These are phyloP conservation scores for Nigrospora oryzae DNA, from an alignment of 2,329 filamentous ascomycete genomes.

Conservation along the genomic window DNA sequence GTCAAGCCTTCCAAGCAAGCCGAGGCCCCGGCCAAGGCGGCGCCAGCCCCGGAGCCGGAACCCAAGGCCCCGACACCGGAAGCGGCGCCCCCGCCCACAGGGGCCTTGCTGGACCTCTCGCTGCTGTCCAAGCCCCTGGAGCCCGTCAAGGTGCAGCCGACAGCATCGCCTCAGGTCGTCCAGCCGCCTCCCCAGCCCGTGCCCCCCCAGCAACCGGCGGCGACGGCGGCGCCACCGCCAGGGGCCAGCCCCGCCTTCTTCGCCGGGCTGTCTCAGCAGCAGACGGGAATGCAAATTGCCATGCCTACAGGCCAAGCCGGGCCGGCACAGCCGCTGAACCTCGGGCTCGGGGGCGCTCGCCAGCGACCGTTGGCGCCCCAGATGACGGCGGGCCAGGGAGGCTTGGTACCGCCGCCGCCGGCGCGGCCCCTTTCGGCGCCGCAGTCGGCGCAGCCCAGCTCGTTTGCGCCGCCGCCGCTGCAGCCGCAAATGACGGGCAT, in stretches of 20 bases:
- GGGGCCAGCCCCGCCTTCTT: constrained; percentile 55
- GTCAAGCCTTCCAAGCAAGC: constrained; percentile 70
- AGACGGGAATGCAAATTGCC: constrained; percentile 28
- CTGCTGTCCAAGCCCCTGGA: constrained; percentile 44
- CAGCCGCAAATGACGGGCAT: constrained; percentile 82
- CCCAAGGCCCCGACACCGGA: constrained; percentile 19
- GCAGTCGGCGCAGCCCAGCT: constrained; percentile 66
- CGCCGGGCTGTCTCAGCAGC: constrained; percentile 36
- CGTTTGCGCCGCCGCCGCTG: constrained; percentile 65
- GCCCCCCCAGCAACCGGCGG: constrained; percentile 20
- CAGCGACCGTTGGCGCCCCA: constrained; percentile 67
- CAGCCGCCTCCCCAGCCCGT: constrained; percentile 23
- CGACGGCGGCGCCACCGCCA: constrained; percentile 33
- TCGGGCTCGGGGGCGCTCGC: constrained; percentile 37
- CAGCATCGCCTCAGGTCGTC: constrained; percentile 19
- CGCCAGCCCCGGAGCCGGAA: constrained; percentile 52
- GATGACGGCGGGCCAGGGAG: constrained; percentile 46
- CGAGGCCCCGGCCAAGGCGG: constrained; percentile 31
- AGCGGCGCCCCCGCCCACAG: constrained; percentile 18
- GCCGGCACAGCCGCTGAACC: constrained; percentile 33
- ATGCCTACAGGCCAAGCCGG: constrained; percentile 28
- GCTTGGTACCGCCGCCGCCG: constrained; percentile 68
- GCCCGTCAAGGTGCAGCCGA: constrained; percentile 33
- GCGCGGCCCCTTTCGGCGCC: constrained; percentile 80
- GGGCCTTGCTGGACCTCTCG: constrained; percentile 45